Evolutionary conservation across 1,284 basidiomycete species (phyloP).

Genomic region (Marasmius sp.): DNA sequence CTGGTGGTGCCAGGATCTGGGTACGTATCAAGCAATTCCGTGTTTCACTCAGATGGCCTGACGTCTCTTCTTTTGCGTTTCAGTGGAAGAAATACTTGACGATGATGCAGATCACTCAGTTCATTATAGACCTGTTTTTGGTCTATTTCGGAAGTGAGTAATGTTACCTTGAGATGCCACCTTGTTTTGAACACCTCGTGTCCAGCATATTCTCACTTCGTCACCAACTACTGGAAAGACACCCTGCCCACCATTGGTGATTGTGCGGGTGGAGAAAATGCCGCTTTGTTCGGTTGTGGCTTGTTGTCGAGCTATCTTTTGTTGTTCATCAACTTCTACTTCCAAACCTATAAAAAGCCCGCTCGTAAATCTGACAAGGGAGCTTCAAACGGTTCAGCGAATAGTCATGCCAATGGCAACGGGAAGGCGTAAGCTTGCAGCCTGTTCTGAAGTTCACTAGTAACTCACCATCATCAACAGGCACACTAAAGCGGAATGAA

Average conservation of each 20-base stretch:
- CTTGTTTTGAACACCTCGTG: slow-evolving; percentile 13
- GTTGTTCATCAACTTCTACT: slow-evolving; percentile 91
- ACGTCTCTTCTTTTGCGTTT: slow-evolving; percentile 5
- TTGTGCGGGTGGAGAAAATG: slow-evolving; percentile 87
- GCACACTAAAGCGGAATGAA: not conserved
- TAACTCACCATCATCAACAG: not conserved
- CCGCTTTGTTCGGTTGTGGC: slow-evolving; percentile 87
- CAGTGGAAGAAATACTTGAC: slow-evolving; percentile 98
- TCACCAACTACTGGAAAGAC: slow-evolving; percentile 57
- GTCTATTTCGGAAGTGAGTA: slow-evolving; percentile 93
- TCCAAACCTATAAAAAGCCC: slow-evolving; percentile 80
- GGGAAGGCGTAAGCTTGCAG: slow-evolving; percentile 29
- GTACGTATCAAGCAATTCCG: slow-evolving; percentile 41
- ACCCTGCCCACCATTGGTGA: slow-evolving; percentile 69
- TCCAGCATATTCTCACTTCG: slow-evolving; percentile 84
- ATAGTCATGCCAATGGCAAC: slow-evolving; percentile 37
- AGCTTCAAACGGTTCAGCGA: slow-evolving; percentile 27
- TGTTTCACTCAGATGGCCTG: slow-evolving; percentile 2
- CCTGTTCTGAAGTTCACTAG: not conserved
- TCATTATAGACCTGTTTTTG: slow-evolving; percentile 85
- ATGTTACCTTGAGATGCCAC: slow-evolving; percentile 10
- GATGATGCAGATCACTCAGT: slow-evolving; percentile 94
- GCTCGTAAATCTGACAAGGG: slow-evolving; percentile 34
- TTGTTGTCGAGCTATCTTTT: slow-evolving; percentile 88
- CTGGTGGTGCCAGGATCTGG: slow-evolving; percentile 95